Conservation (phyloP, 2,329 filamentous ascomycete genomes). For the Metarhizium rileyi region DNA sequence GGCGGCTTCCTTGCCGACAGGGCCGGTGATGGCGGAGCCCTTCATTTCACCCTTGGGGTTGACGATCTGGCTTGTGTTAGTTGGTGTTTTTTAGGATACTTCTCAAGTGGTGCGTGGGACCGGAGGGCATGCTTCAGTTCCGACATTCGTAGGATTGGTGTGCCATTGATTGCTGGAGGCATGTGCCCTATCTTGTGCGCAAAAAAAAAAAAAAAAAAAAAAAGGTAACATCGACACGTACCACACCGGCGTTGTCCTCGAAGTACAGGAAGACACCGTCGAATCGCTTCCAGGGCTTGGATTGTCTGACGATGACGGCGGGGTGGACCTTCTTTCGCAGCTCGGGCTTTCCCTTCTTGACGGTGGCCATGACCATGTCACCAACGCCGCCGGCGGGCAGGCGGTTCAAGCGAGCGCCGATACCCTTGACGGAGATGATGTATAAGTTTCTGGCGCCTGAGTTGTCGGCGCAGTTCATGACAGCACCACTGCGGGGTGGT, state of each 20-base stretch:
- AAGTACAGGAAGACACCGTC: slow-evolving; percentile 99
- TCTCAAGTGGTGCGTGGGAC: too few relatives aligned
- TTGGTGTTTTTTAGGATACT: too few relatives aligned
- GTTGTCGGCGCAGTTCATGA: slow-evolving; percentile 99
- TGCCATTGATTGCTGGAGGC: too few relatives aligned
- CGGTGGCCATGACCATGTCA: slow-evolving; percentile 99
- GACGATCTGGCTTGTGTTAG: slow-evolving; percentile 61
- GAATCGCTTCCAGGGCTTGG: slow-evolving; percentile 98
- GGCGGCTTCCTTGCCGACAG: slow-evolving; percentile 98
- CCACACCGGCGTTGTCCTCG: slow-evolving; percentile 99
- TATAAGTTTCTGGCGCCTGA: slow-evolving; percentile 97
- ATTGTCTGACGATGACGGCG: slow-evolving; percentile 95
- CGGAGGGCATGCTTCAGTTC: too few relatives aligned
- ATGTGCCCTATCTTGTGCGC: too few relatives aligned
- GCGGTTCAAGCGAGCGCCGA: slow-evolving; percentile 94
- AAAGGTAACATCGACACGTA: too few relatives aligned
- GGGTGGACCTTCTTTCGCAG: slow-evolving; percentile 99
- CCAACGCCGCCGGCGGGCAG: slow-evolving; percentile 95
- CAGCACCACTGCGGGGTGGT: slow-evolving; percentile 64
- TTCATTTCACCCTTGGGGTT: slow-evolving; percentile 99
- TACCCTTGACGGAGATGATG: slow-evolving; percentile 99
- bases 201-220: too few relatives aligned
- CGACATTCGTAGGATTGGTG: too few relatives aligned
- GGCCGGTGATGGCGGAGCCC: slow-evolving; percentile 97
- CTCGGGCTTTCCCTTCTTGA: slow-evolving; percentile 99